Evolutionary conservation across 805 yeast species (phyloP).

Genomic region (Yarrowia bubula): DNA sequence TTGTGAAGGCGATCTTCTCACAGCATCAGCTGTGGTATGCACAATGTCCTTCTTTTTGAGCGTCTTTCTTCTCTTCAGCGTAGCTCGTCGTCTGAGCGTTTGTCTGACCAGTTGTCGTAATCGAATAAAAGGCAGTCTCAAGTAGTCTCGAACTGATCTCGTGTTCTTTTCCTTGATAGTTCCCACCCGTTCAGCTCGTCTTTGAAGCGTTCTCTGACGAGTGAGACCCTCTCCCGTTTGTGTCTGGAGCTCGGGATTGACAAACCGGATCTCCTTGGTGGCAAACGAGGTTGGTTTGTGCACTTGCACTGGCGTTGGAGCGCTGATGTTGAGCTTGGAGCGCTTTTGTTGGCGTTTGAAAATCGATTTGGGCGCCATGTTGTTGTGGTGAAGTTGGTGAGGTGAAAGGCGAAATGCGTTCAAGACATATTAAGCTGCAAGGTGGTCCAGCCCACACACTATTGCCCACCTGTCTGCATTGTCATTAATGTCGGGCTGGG

Average conservation of each 20-base stretch:
- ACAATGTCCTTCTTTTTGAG: neutral
- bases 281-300: conserved; percentile 26
- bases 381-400: neutral
- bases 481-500: conserved; percentile 1
- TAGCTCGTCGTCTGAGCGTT: conserved; percentile 4
- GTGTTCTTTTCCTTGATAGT: conserved; percentile 9
- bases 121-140: conserved; percentile 11
- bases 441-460: no score
- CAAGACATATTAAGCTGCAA: no score
- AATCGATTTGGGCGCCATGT: conserved; percentile 12
- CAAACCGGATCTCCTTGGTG: conserved; percentile 21
- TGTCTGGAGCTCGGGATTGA: conserved; percentile 14
- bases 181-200: conserved; percentile 16
- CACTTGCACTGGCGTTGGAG: conserved; percentile 18
- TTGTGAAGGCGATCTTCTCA: neutral
- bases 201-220: neutral
- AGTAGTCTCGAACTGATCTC: neutral
- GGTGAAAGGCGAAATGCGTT: neutral
- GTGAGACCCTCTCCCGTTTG: neutral
- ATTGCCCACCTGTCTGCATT: no score
- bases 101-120: conserved; percentile 4
- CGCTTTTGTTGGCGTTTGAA: conserved; percentile 15
- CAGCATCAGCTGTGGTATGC: neutral
- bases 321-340: conserved; percentile 4
- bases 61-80: conserved; percentile 3